phyloP scores from a whole-genome alignment of 2,329 filamentous ascomycete species.

The Pseudodiploospora longispora region DNA sequence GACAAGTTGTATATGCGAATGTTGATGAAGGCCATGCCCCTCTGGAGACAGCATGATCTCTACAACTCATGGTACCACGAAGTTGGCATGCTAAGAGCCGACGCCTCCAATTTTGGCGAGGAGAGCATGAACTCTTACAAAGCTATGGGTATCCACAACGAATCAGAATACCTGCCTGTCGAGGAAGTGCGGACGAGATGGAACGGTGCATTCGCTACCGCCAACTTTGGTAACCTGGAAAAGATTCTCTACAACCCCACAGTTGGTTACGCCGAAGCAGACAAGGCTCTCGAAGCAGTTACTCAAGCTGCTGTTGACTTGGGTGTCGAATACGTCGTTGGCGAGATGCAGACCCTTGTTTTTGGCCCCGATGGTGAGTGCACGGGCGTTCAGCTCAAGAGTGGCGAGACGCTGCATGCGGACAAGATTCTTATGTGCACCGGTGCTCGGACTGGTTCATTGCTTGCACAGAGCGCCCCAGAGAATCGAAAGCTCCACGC shows the following conservation, averaged over 20 bases:
- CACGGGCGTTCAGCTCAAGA: slow-evolving; percentile 39
- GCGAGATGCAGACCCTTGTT: slow-evolving; percentile 36
- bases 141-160: slow-evolving; percentile 30
- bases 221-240: slow-evolving; percentile 47
- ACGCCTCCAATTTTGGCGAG: slow-evolving; percentile 33
- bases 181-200: slow-evolving; percentile 47
- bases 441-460: slow-evolving; percentile 46
- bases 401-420: slow-evolving; percentile 39
- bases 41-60: slow-evolving; percentile 36
- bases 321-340: slow-evolving; percentile 48
- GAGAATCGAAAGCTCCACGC: slow-evolving; percentile 42
- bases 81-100: slow-evolving; percentile 44
- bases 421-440: slow-evolving; percentile 47
- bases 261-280: slow-evolving; percentile 52
- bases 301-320: slow-evolving; percentile 42
- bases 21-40: slow-evolving; percentile 31
- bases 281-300: slow-evolving; percentile 46
- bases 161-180: slow-evolving; percentile 32
- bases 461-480: slow-evolving; percentile 44
- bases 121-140: slow-evolving; percentile 33
- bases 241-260: slow-evolving; percentile 49
- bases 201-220: slow-evolving; percentile 48
- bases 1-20: slow-evolving; percentile 32
- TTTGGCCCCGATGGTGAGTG: slow-evolving; percentile 39
- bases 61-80: slow-evolving; percentile 47